Percentiles rank a stretch among this genome's conserved stretches.
Evolutionary conservation across 139 green algal genomes (phyloP).

Genomic region (Yamagishiella unicocca): DNA sequence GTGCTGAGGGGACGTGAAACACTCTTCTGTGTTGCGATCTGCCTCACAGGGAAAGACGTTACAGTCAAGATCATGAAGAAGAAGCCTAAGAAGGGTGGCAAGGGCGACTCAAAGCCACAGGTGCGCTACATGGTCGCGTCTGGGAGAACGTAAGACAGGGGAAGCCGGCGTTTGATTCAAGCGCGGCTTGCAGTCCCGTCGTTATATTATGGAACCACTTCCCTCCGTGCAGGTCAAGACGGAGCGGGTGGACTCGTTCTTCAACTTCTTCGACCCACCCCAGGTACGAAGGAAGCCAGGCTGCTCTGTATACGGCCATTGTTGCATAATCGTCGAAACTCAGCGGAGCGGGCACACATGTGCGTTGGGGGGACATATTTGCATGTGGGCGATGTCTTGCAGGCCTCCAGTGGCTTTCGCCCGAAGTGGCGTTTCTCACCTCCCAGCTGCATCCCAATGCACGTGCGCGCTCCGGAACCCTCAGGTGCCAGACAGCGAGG

Average conservation of each 20-base stretch:
- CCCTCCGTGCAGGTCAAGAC: slow-evolving; percentile 71
- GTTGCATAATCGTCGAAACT: too few species aligned
- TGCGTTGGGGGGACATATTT: neutral
- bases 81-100: slow-evolving; percentile 92
- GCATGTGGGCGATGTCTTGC: neutral
- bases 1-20: too few species aligned
- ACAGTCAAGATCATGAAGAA: slow-evolving; percentile 97
- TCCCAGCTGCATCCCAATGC: neutral
- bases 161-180: too few species aligned
- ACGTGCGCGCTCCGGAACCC: neutral
- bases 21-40: neutral
- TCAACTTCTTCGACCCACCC: slow-evolving; percentile 96
- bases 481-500: slow-evolving; percentile 83
- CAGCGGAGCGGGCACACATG: neutral
- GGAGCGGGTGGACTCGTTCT: slow-evolving; percentile 91
- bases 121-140: too few species aligned
- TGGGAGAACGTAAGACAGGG: too few species aligned
- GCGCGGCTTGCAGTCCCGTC: too few species aligned
- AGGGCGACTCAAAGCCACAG: slow-evolving; percentile 78
- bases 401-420: neutral
- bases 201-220: too few species aligned
- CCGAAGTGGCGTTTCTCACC: neutral
- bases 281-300: slow-evolving; percentile 44
- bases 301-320: neutral
- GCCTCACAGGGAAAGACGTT: slow-evolving; percentile 86